Evolutionary conservation across 768 basidiomycete species (phyloP), one percentile per base, ranked within the genome.

Genomic region (Suillus subalutaceus): DNA sequence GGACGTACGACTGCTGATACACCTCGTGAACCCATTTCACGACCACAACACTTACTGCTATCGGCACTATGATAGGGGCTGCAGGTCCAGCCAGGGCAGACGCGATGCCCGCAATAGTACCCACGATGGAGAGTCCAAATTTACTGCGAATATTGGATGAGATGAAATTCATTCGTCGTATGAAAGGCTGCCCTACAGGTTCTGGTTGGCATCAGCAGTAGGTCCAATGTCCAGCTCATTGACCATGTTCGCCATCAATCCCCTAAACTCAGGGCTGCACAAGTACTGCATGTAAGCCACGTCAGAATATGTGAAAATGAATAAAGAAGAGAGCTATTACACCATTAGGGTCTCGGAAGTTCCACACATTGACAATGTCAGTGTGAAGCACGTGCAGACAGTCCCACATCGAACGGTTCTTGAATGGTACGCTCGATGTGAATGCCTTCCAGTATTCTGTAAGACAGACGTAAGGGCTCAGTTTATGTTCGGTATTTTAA

Each of bases 321-420:
- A 44, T 26, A 44, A 15, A 10, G 5, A 44, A 32, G 40, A 65
- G 3, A 41, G 7, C 20, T 1, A 41, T 38, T 61, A 65, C 64
- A 18, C 16, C 26, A 8, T 30, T 6, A 30, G 64, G 58, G 55
- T 69, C 68, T 23, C 30, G 37, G 48, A 73, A 69, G 57, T 73
- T 73, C 72, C 73, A 73, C 10, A 66, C 62, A 1, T 44, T 20
- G 23, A 73, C 48, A 18, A 73, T 72, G 41, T 73, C 72, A 1
- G 62, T 32, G 55, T 72, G 72, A n/a, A 72, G 63, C 15, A 71
- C 64, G 5, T 65, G 38, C 0, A 72, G 30, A 55, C 72, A 72
- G 16, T 40, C 58, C 58, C 16, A 26, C 38, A 16, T 38, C 2
- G 38, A 23, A 38, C 15, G 38, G 20, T 35, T 13, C 32, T n/a